Base-by-base conservation (phyloP, 2,329 filamentous ascomycete species). In the Torrubiellomyces zombiae region DNA sequence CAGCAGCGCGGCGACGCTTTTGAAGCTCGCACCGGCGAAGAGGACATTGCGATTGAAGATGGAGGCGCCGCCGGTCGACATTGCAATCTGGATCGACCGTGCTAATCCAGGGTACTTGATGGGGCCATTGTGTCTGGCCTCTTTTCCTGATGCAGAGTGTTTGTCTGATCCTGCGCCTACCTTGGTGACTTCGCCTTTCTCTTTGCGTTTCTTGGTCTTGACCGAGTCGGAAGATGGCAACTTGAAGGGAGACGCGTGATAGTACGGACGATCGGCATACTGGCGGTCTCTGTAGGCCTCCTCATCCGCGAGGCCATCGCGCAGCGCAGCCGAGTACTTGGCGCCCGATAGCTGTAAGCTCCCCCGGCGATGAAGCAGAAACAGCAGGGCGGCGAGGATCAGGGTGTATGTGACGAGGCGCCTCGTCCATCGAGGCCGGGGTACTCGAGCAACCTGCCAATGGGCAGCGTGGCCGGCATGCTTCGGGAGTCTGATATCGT, bases 21-120 rank as follows among this genome's bases (percentile, higher is more conserved):
- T 67, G 25, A 91, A 51, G 32, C 64, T 83, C 0, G 79, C 74
- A 4, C 78, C 73, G 4, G 74, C 75, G 44, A 93, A 93, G 3
- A 94, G 49, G 10, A 93, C 63, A 39, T 83, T 83, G 25, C 65
- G 65, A 40, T 78, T 80, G 18, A 51, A 43, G 16, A 44, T 33
- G 26, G 54, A 53, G 24, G 50, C 48, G 4, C 72, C 72, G 14
- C 55, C 53, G 0, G 67, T 70, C 12, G 49, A 55, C 6, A 57
- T 45, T 21, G 75, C 67, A 9, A 56, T 60, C 20, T 72, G 65
- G 20, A 93, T 54, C 4, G 75, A 71, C 11, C 48, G 41, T 1
- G 65, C 67, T 20, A 94, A 61, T 8, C 66, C 49, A 37, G 64
- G 66, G 42, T 81, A 85, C 38, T 59, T 68, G 36, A 91, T 60